A percentile compares a stretch with the other conserved stretches of the same genome.
phyloP scores from a whole-genome alignment of 2,329 filamentous ascomycete genomes.

The Trichoderma aggressivum region DNA sequence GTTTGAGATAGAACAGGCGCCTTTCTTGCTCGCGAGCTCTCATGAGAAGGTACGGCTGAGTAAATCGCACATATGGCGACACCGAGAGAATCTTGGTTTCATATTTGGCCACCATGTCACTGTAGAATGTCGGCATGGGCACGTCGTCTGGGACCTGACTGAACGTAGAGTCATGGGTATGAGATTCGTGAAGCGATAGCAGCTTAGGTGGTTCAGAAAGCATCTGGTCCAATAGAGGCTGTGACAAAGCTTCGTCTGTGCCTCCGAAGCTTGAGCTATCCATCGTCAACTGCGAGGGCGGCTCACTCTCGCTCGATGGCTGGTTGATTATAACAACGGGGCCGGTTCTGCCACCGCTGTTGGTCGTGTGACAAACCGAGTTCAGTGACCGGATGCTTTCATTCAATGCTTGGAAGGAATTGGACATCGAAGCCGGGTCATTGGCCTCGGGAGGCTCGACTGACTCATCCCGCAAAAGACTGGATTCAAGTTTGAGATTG shows the following conservation, averaged over 20 bases:
- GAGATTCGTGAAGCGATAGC: slow-evolving; percentile 42
- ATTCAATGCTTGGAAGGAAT: slow-evolving; percentile 38
- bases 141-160: slow-evolving; percentile 70
- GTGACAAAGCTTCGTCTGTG: slow-evolving; percentile 30
- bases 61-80: slow-evolving; percentile 94
- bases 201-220: slow-evolving; percentile 29
- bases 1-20: slow-evolving; percentile 75
- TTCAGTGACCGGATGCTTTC: slow-evolving; percentile 39
- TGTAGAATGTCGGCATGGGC: slow-evolving; percentile 87
- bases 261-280: slow-evolving; percentile 29
- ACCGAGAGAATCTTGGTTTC: slow-evolving; percentile 91
- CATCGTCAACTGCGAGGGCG: slow-evolving; percentile 32
- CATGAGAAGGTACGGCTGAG: slow-evolving; percentile 88
- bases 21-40: slow-evolving; percentile 88
- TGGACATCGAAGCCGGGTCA: slow-evolving; percentile 40
- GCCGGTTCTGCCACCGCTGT: slow-evolving; percentile 26
- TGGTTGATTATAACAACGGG: slow-evolving; percentile 35
- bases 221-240: slow-evolving; percentile 26
- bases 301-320: slow-evolving; percentile 38
- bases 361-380: slow-evolving; percentile 27
- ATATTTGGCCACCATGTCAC: slow-evolving; percentile 90
- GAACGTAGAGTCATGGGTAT: slow-evolving; percentile 44
- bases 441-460: slow-evolving; percentile 71
- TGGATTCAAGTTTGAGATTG: slow-evolving; percentile 93
- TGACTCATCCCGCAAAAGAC: slow-evolving; percentile 87